These are phyloP conservation scores for Oryza nivara DNA, from an alignment of 176 grass and related monocot species.

Conservation along the genomic window DNA sequence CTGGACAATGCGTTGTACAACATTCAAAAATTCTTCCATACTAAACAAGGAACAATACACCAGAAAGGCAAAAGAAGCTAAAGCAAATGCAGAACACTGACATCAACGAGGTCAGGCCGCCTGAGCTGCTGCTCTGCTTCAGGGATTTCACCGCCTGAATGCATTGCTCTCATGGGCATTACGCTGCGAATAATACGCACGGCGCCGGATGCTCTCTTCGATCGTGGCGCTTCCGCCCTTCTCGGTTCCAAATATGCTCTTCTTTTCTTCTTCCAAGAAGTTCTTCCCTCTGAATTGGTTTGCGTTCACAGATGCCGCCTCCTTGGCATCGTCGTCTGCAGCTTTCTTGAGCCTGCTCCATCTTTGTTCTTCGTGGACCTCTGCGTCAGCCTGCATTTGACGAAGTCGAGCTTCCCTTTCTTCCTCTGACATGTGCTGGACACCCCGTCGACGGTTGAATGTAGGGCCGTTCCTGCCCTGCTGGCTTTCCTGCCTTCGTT, in stretches of 20 bases:
- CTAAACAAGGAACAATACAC: neutral
- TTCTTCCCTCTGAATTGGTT: slow-evolving; percentile 73
- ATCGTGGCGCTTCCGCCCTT: slow-evolving; percentile 84
- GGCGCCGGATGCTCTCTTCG: slow-evolving; percentile 91
- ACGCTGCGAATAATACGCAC: slow-evolving; percentile 78
- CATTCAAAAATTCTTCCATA: neutral
- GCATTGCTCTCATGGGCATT: slow-evolving; percentile 82
- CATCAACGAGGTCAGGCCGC: neutral
- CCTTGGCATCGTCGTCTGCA: slow-evolving; percentile 61
- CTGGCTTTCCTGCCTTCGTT: slow-evolving; percentile 20
- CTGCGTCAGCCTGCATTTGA: slow-evolving; percentile 84
- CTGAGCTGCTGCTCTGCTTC: neutral
- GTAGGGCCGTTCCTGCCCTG: slow-evolving; percentile 45
- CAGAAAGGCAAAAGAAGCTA: neutral
- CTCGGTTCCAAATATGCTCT: slow-evolving; percentile 83
- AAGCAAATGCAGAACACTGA: neutral
- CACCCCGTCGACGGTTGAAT: slow-evolving; percentile 49
- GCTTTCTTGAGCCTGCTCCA: slow-evolving; percentile 90
- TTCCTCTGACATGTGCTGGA: slow-evolving; percentile 86
- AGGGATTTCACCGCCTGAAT: slow-evolving; percentile 65
- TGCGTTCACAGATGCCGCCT: slow-evolving; percentile 38
- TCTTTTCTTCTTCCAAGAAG: slow-evolving; percentile 78
- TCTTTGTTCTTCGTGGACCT: slow-evolving; percentile 92
- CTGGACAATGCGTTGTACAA: neutral
- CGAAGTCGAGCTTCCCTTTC: slow-evolving; percentile 76